A percentile compares a stretch with the other conserved stretches of the same genome.
Conservation (phyloP, 23 red algal species). For the Gracilaria domingensis region DNA sequence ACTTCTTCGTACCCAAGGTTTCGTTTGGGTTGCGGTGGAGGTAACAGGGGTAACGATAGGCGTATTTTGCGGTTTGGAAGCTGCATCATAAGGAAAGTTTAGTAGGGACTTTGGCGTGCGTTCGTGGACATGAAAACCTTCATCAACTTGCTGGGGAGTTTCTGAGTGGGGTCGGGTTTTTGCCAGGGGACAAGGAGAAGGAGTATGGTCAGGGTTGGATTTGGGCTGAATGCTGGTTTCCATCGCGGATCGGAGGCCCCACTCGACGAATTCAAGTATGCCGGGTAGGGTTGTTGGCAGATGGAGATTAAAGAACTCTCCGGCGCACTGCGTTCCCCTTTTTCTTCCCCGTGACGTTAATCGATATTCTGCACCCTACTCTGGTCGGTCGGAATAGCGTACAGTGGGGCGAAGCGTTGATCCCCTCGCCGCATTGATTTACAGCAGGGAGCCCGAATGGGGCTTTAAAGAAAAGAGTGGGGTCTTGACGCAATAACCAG, state of each 20-base stretch:
- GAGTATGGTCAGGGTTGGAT: neutral
- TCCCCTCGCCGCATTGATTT: neutral
- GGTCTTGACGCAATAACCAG: neutral
- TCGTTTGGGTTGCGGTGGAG: too few relatives aligned
- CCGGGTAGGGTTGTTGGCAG: neutral
- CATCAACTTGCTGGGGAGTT: too few relatives aligned
- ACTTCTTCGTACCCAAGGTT: too few relatives aligned
- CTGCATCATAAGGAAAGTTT: too few relatives aligned
- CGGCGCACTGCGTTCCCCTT: neutral
- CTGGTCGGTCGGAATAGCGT: neutral
- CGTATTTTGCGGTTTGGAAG: too few relatives aligned
- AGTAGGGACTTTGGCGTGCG: too few relatives aligned
- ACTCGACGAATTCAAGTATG: too few relatives aligned
- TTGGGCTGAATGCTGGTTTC: neutral
- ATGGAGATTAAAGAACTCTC: neutral
- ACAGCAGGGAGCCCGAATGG: neutral
- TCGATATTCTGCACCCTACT: neutral
- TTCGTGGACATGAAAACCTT: too few relatives aligned
- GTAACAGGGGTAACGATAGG: too few relatives aligned
- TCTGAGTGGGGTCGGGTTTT: too few relatives aligned
- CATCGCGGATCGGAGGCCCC: neutral
- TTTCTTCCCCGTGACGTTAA: neutral
- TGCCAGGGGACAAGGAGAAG: too few relatives aligned
- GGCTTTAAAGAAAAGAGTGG: constrained; percentile 3
- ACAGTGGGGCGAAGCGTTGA: neutral